A percentile compares a stretch with the other conserved stretches of the same genome.
Evolutionary conservation across 257 asterid species (phyloP).

Genomic region (Schizonepeta tenuifolia): DNA sequence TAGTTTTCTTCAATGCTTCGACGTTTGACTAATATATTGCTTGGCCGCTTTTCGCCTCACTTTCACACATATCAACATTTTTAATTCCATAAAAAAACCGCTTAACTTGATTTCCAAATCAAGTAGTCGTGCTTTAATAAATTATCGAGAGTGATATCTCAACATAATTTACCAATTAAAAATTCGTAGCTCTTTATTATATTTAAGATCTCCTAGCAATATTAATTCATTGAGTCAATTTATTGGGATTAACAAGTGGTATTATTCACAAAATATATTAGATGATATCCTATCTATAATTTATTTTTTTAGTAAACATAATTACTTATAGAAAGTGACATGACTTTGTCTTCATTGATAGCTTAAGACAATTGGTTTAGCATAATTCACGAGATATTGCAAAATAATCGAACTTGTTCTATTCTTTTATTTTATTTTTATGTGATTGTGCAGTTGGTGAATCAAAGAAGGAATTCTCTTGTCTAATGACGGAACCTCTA

Average conservation of each 20-base stretch:
- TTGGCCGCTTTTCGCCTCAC: constrained; percentile 17
- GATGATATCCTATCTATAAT: background rate
- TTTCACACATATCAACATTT: constrained; percentile 26
- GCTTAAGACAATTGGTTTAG: constrained; percentile 21
- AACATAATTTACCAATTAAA: constrained; percentile 12
- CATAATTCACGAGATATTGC: constrained; percentile 28
- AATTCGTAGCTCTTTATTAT: background rate
- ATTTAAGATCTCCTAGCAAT: background rate
- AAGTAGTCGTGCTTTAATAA: constrained; percentile 1
- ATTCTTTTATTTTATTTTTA: background rate
- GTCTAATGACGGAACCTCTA: constrained; percentile 19
- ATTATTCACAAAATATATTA: background rate
- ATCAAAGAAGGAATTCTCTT: constrained; percentile 32
- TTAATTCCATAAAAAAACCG: background rate
- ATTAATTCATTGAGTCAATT: background rate
- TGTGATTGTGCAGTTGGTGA: constrained; percentile 4
- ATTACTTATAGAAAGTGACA: constrained; percentile 29
- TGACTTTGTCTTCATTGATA: background rate
- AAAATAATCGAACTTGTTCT: background rate
- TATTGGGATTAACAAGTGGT: constrained; percentile 10
- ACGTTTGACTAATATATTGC: constrained; percentile 19
- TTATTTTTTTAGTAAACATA: background rate
- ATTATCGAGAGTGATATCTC: constrained; percentile 2
- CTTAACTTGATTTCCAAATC: constrained; percentile 22
- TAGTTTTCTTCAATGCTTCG: background rate